phyloP scores from a whole-genome alignment of 2,329 filamentous ascomycete genomes.

The Tolypocladium endophyticum region DNA sequence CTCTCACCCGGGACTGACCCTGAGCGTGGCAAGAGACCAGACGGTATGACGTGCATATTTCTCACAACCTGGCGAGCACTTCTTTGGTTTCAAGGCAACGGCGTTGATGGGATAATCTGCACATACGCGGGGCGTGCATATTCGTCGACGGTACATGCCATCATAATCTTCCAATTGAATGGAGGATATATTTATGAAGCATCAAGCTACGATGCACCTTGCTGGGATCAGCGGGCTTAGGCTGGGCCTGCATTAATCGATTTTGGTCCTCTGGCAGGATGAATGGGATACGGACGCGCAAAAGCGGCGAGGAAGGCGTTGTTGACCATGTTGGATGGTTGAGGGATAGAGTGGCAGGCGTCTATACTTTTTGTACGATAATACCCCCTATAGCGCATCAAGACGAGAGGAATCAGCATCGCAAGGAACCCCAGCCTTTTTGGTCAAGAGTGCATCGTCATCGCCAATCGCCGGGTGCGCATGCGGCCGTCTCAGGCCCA shows the following conservation, averaged over 20 bases:
- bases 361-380: not conserved
- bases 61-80: not conserved
- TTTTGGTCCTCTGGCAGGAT: not conserved
- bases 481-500: not conserved
- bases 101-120: not conserved
- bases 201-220: not conserved
- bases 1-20: not conserved
- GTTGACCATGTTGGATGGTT: too few relatives aligned
- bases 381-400: not conserved
- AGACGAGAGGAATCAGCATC: not conserved
- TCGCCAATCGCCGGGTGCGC: not conserved
- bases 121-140: not conserved
- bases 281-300: not conserved
- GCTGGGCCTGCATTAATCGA: not conserved
- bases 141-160: not conserved
- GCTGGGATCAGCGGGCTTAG: not conserved
- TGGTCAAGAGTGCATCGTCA: not conserved
- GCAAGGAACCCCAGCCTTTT: not conserved
- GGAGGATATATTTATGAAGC: not conserved
- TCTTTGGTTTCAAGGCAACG: not conserved
- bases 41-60: not conserved
- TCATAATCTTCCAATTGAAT: not conserved
- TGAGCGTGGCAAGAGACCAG: not conserved
- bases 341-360: not conserved
- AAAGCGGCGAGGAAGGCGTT: not conserved